Base-by-base conservation (phyloP, 345 rosid genomes). In the Aethionema arabicum region DNA sequence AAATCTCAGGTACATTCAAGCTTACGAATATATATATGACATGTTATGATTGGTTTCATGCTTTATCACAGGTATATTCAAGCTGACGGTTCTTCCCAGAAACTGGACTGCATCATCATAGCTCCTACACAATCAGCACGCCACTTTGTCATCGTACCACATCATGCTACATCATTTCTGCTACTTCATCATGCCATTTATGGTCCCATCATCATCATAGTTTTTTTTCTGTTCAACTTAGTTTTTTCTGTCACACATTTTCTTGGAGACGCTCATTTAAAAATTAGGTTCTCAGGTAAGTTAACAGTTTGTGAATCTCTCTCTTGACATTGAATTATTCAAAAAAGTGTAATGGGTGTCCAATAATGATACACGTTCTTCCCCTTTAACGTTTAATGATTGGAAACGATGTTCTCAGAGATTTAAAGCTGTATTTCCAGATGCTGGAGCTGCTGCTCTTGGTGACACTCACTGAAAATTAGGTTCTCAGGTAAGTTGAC, bases 401-500 rank as follows among this genome's bases (percentile, higher is more conserved):
- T 13, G 10, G 21, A 49, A 66, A 54, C 54, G 21, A 27, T 66
- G 29, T 66, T 66, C 53, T 65, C 63, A 92, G 98, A 89, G 80
- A 67, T 74, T 92, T 58, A 83, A 78, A 89, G 98, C 98, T 11
- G 76, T 92, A 66, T 92, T 85, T 80, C 98, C 98, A 8, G 98
- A 89, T 79, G 93, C 96, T 72, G 98, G 96, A 64, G 93, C 96
- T 57, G 91, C 98, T 46, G 96, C 98, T 14, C 71, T 4, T 89
- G 67, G 95, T 86, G 61, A 82, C 89, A 3, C 76, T 92, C 53
- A 83, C 82, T 4, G 74, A 77, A 80, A 84, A 78, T 85, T 93
- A 0, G 95, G 95, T 59, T 76, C 80, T 73, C 85, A 85, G 96
- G 98, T 88, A 49, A 55, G 75, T 59, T 43, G 2, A 39, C 4